Conservation (phyloP, 768 basidiomycete species). For the Boletus insuetus region DNA sequence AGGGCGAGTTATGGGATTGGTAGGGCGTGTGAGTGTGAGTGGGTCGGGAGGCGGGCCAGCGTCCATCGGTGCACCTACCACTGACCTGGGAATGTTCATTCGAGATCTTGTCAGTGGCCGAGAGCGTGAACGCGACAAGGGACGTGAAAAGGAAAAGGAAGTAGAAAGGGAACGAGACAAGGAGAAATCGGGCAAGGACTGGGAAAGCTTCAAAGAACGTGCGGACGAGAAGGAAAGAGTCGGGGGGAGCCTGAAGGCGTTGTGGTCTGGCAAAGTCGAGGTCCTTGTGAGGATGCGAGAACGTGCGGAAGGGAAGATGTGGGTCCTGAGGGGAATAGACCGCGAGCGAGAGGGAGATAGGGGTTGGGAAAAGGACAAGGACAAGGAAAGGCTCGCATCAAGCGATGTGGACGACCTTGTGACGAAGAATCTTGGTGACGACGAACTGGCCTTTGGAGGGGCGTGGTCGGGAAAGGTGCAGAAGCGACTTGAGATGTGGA, state of each 20-base stretch:
- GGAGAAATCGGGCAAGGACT: slow-evolving; percentile 36
- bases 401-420: slow-evolving; percentile 31
- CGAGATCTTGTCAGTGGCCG: slow-evolving; percentile 37
- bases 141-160: slow-evolving; percentile 37
- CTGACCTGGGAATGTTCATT: slow-evolving; percentile 54
- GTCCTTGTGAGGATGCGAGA: slow-evolving; percentile 27
- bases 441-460: slow-evolving; percentile 34
- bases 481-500: slow-evolving; percentile 48
- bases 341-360: slow-evolving; percentile 28
- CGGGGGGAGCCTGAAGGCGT: slow-evolving; percentile 32
- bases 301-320: slow-evolving; percentile 24
- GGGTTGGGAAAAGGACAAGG: slow-evolving; percentile 29
- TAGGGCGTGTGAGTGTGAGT: slow-evolving; percentile 35
- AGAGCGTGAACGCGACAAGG: slow-evolving; percentile 27
- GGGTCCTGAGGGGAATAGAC: slow-evolving; percentile 14
- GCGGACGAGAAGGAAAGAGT: slow-evolving; percentile 34
- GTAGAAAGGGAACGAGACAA: slow-evolving; percentile 34
- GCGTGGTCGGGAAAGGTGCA: slow-evolving; percentile 43
- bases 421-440: slow-evolving; percentile 26
- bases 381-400: slow-evolving; percentile 18
- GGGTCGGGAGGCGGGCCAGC: slow-evolving; percentile 37
- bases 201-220: slow-evolving; percentile 32
- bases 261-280: slow-evolving; percentile 35
- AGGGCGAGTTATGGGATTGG: slow-evolving; percentile 38
- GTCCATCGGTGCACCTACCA: slow-evolving; percentile 43